phyloP scores from a whole-genome alignment of 768 basidiomycete genomes.

The Lentinula guzmanii region DNA sequence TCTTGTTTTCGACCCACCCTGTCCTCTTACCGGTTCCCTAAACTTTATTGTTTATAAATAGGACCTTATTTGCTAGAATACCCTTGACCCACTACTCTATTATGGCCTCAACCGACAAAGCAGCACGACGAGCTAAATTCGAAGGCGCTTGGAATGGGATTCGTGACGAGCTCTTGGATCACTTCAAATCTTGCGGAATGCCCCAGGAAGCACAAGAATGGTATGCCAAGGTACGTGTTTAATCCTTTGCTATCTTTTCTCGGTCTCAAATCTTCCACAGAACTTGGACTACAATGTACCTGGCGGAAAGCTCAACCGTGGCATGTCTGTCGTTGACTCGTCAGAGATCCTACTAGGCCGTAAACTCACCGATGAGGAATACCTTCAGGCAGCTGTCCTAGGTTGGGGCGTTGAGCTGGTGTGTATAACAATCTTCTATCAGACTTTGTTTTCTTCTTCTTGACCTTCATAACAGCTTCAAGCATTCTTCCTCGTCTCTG shows the following conservation, averaged over 20 bases:
- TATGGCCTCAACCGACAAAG: slow-evolving; percentile 25
- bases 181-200: slow-evolving; percentile 68
- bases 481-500: slow-evolving; percentile 94
- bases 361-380: slow-evolving; percentile 72
- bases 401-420: slow-evolving; percentile 97
- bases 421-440: slow-evolving; percentile 23
- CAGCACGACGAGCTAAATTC: slow-evolving; percentile 56
- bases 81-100: not conserved
- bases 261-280: slow-evolving; percentile 28
- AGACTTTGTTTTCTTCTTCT: not conserved
- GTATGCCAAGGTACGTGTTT: slow-evolving; percentile 66
- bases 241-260: not conserved
- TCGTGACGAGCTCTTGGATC: slow-evolving; percentile 69
- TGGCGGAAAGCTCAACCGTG: slow-evolving; percentile 93
- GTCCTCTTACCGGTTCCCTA: not conserved
- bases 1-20: not conserved
- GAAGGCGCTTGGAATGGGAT: slow-evolving; percentile 66
- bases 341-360: slow-evolving; percentile 81
- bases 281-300: slow-evolving; percentile 93
- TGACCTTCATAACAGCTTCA: slow-evolving; percentile 56
- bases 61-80: not conserved
- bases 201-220: slow-evolving; percentile 80
- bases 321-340: slow-evolving; percentile 93
- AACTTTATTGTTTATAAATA: not conserved
- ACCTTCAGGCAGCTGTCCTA: slow-evolving; percentile 79